Conservation (phyloP, 352 stramenopile genomes). For the Aphanomyces cochlioides region DNA sequence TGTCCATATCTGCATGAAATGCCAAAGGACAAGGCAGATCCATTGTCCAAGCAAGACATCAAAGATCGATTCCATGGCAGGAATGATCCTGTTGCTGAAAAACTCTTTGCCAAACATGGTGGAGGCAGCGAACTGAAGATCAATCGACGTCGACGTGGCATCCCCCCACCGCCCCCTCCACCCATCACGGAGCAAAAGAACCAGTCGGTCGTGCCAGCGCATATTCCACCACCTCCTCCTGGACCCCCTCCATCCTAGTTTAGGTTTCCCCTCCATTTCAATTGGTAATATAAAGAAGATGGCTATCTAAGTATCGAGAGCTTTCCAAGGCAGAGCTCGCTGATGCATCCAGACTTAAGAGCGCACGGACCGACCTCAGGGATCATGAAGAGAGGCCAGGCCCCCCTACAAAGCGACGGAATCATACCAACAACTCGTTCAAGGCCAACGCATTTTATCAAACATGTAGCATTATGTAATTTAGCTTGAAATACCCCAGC, state of each 20-base stretch:
- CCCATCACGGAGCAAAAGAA: not conserved
- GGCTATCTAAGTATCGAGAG: no score
- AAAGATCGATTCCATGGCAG: constrained; percentile 93
- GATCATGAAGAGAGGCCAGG: no score
- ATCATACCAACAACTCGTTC: no score
- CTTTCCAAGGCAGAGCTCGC: no score
- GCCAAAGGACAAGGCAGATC: constrained; percentile 88
- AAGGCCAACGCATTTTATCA: no score
- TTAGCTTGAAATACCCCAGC: not conserved
- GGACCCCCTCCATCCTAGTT: constrained; percentile 7
- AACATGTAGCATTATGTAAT: no score
- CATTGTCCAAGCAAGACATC: constrained; percentile 94
- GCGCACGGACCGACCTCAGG: no score
- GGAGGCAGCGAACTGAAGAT: constrained; percentile 16
- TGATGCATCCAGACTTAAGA: no score
- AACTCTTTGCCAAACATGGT: constrained; percentile 64
- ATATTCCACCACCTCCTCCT: constrained; percentile 20
- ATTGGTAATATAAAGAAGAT: no score
- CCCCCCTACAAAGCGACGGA: no score
- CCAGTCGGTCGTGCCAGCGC: not conserved
- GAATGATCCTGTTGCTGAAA: constrained; percentile 90
- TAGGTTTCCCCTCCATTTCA: no score
- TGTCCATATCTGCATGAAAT: constrained; percentile 96
- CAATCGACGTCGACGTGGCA: constrained; percentile 25
- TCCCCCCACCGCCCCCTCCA: constrained; percentile 22